A percentile compares a stretch with the other conserved stretches of the same genome.
Conservation (phyloP, 208 protist genomes). For the Endotrypanum monterogeii region DNA sequence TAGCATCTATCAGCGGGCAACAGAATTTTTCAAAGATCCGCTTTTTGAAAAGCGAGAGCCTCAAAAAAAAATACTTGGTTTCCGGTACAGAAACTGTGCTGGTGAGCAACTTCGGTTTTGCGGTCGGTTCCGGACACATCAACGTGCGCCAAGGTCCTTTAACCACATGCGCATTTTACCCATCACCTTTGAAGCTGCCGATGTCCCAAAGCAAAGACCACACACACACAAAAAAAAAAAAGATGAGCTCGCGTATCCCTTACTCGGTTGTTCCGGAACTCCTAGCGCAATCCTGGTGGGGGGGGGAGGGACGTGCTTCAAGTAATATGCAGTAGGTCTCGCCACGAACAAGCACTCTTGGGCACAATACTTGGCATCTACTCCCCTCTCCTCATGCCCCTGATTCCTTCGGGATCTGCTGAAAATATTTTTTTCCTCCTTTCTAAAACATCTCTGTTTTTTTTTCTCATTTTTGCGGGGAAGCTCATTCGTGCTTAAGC, state of each 20-base stretch:
- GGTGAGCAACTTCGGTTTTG: not conserved
- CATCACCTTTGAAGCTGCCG: not conserved
- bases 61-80: not conserved
- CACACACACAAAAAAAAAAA: no score
- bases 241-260: no score
- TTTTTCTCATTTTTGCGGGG: not conserved
- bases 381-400: not conserved
- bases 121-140: not conserved
- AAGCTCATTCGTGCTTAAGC: not conserved
- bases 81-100: not conserved
- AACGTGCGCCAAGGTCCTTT: not conserved
- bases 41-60: not conserved
- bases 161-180: not conserved
- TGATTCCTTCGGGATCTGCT: not conserved
- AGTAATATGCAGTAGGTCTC: no score
- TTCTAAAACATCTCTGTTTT: not conserved
- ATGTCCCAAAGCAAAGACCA: not conserved
- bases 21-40: not conserved
- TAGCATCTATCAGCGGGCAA: not conserved
- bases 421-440: not conserved
- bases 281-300: no score
- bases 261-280: no score
- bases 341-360: no score
- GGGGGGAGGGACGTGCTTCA: no score
- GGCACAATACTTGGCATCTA: not conserved